phyloP scores from a whole-genome alignment of 1,284 basidiomycete genomes.

The Fomitopsis palustris region DNA sequence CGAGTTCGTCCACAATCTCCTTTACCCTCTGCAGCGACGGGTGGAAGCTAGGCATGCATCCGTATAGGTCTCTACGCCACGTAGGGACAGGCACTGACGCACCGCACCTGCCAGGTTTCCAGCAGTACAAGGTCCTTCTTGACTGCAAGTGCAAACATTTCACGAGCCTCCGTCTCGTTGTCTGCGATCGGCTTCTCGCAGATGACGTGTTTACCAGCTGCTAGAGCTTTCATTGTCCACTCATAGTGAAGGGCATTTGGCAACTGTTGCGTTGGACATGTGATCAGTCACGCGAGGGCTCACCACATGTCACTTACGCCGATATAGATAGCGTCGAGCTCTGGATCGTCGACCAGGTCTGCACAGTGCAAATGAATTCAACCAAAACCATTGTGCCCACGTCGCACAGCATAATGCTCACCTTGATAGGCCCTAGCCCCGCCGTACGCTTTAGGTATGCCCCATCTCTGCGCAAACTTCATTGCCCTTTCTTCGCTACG shows the following conservation, averaged over 20 bases:
- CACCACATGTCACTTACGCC: slow-evolving; percentile 37
- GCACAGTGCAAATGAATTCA: neutral
- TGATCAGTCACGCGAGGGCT: neutral
- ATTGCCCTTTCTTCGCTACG: slow-evolving; percentile 49
- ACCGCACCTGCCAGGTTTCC: slow-evolving; percentile 34
- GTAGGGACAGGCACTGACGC: neutral
- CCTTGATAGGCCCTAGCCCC: slow-evolving; percentile 52
- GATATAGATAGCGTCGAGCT: slow-evolving; percentile 63
- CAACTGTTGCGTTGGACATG: slow-evolving; percentile 34
- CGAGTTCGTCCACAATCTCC: slow-evolving; percentile 34
- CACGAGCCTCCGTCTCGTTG: slow-evolving; percentile 55
- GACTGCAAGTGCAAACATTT: slow-evolving; percentile 31
- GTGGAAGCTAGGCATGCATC: slow-evolving; percentile 34
- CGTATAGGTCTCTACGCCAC: neutral
- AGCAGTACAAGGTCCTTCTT: slow-evolving; percentile 31
- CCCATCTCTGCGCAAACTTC: slow-evolving; percentile 52
- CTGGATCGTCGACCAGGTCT: slow-evolving; percentile 59
- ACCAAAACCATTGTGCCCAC: neutral
- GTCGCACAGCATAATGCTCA: slow-evolving; percentile 15
- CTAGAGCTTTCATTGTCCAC: slow-evolving; percentile 74
- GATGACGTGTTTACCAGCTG: slow-evolving; percentile 69
- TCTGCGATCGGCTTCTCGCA: slow-evolving; percentile 66
- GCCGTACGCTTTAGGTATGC: slow-evolving; percentile 52
- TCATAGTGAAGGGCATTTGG: slow-evolving; percentile 73
- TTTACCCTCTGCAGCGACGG: slow-evolving; percentile 37